A percentile compares a stretch with the other conserved stretches of the same genome.
Conservation (phyloP, 495 filamentous ascomycete species). For the Penicillium samsonianum region DNA sequence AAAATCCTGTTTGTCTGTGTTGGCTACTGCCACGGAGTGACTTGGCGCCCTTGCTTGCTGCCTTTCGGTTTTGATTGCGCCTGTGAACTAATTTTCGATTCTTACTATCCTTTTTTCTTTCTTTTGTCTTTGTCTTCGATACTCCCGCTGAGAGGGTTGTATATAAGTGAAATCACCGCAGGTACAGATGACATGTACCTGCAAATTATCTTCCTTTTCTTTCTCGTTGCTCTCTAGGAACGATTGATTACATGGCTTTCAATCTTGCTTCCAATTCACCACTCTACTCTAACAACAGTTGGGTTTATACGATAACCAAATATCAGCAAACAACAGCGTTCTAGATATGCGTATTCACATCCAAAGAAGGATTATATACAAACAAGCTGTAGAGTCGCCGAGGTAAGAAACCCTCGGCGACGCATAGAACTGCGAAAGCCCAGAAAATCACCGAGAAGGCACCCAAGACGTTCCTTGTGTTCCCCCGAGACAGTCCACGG, state of each 20-base stretch:
- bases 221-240: neutral
- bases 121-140: neutral
- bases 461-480: neutral
- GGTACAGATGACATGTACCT: neutral
- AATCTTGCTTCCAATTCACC: neutral
- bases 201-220: neutral
- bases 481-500: neutral
- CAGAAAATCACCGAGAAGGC: neutral
- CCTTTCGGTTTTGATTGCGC: constrained; percentile 1
- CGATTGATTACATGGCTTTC: neutral
- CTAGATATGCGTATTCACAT: neutral
- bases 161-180: neutral
- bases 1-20: neutral
- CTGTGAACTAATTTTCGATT: neutral
- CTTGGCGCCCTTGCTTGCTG: constrained; percentile 1
- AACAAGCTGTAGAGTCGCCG: neutral
- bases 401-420: too few relatives aligned
- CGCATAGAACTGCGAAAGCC: neutral
- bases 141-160: neutral
- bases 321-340: neutral
- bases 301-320: neutral
- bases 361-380: neutral
- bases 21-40: constrained; percentile 6
- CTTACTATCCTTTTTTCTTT: neutral
- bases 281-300: neutral